Evolutionary conservation across 192 early-diverging fungal species (phyloP), one percentile per base, ranked within the genome.

Genomic region (Coemansia aciculifera): DNA sequence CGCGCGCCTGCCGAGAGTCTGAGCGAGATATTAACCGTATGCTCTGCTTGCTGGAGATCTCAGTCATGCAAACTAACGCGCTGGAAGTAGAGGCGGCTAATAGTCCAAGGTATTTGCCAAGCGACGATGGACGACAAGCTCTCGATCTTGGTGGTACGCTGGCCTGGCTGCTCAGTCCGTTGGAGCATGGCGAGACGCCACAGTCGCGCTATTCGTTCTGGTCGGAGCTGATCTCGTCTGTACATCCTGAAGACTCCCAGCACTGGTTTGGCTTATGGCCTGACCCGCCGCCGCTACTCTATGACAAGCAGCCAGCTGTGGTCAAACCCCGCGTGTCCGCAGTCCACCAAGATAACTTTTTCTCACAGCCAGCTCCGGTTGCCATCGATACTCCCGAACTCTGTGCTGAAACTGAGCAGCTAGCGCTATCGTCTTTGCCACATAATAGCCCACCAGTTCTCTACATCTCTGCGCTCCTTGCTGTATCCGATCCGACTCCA

Each of bases 1-100:
- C 65, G 6, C 37, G 39, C 6, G 34, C 65, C 19, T 82, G 79
- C 38, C 23, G 42, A 24, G 39, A 69, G 2, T 52, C 62, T 44
- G 37, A 63, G 11, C 77, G 72, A 38, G 75, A 82, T 21, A 36
- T 82, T n/a, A 82, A 82, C 66, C 62, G 63, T 4, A 46, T 82
- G 5, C 57, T 82, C 31, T 68, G 64, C 40, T 64, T 60, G 31
- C 70, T 82, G 12, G 79, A 77, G 42, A 60, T 77, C 40, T 52
- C 57, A 6, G 38, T 74, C 23, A 57, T 65, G 67, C 34, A 39
- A 44, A 12, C 37, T 31, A 46, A 10, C 11, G 6, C 2, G 27
- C n/a, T 54, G 31, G 67, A 62, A 17, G 21, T 13, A 27, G 27
- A 27, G 27, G 2, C 27, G 12, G 5, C 36, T n/a, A 12, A 31